Evolutionary conservation across 768 basidiomycete species (phyloP), one percentile per base, ranked within the genome.

Genomic region (Lactarius indigo): DNA sequence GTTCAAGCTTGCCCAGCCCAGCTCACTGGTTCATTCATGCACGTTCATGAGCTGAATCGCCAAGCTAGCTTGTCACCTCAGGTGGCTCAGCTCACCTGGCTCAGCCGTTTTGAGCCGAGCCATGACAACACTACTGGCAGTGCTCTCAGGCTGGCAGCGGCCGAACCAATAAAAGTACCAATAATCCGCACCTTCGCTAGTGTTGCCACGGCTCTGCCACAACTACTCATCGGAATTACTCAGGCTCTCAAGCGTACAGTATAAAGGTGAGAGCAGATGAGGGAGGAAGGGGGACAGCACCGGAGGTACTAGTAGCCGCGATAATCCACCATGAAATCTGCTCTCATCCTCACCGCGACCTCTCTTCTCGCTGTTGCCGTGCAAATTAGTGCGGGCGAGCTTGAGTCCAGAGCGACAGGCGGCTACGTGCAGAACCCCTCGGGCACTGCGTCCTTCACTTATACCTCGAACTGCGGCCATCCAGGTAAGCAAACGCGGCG

Each of bases 371-470:
- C 39, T 13, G 7, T 18, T 50, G 52, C 23, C 30, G 59, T 33
- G 6, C 35, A 33, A 26, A 47, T 20, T 31, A 17, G 30, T 4
- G 47, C 26, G 31, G 18, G 17, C 26, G 26, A 15, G 18, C 35
- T 20, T 47, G 8, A 17, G 18, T 9, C n/a, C 42, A 23, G 33
- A 26, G 81, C 82, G 8, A 77, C 78, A 4, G 83, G 82, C n/a
- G 84, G 83, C 12, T 87, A 85, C 68, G 68, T 86, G 42, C 86
- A 87, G 73, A 78, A 74, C 31, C 66, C 84, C 1, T 84, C 83
- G 23, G 85, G 85, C 28, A 68, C 70, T 15, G 81, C 85, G 23
- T 83, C 84, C 20, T 87, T 87, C 78, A 87, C 86, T 13, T 72
- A 76, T 69, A 85, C 86, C 73, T 77, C 76, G 18, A 84, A 83